These are phyloP conservation scores for Kwoniella mangroviensis DNA, from an alignment of 768 basidiomycete species.

Conservation along the genomic window DNA sequence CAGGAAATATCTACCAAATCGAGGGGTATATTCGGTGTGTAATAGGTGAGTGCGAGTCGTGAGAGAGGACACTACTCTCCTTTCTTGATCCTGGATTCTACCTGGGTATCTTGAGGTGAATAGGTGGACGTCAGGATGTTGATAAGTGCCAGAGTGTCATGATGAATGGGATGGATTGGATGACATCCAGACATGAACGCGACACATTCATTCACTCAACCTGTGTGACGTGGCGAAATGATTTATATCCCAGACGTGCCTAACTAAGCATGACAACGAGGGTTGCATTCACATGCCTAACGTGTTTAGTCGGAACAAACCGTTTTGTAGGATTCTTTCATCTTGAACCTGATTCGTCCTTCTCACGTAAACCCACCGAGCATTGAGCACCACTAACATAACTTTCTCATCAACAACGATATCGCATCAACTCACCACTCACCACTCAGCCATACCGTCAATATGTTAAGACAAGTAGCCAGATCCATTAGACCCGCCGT, in stretches of 20 bases:
- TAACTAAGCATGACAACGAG: too few species aligned
- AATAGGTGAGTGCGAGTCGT: too few species aligned
- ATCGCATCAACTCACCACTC: constrained; percentile 2
- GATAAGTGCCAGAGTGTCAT: background rate
- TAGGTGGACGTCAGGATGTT: too few species aligned
- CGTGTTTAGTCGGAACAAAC: constrained; percentile 5
- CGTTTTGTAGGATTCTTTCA: constrained; percentile 3
- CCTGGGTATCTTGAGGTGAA: too few species aligned
- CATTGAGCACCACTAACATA: background rate
- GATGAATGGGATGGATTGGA: background rate
- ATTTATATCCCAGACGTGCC: too few species aligned
- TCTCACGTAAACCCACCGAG: constrained; percentile 11
- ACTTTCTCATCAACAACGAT: background rate
- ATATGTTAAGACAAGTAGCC: constrained; percentile 34
- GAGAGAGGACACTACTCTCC: too few species aligned
- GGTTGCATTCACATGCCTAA: background rate
- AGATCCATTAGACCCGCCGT: constrained; percentile 34
- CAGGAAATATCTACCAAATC: background rate
- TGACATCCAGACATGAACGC: background rate
- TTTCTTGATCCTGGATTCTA: too few species aligned
- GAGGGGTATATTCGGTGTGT: too few species aligned
- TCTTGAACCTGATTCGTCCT: constrained; percentile 24
- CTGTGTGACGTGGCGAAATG: constrained; percentile 3
- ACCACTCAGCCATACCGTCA: constrained; percentile 18
- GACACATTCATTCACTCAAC: background rate